Conservation (phyloP, 2,329 filamentous ascomycete genomes). For the Mycosphaerella arachidis region DNA sequence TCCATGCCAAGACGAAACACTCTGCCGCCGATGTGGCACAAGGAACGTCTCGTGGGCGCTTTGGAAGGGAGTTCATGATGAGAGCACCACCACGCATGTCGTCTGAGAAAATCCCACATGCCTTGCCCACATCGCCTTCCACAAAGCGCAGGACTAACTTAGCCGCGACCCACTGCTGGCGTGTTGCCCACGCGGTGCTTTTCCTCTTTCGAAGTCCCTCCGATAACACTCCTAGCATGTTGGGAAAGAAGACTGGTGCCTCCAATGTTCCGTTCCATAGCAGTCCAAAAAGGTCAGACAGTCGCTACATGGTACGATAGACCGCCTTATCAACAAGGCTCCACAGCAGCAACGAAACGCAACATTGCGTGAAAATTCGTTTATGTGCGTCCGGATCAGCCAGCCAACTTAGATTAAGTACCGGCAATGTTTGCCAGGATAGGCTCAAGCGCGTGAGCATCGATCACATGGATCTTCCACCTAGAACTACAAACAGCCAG, state of each 20-base stretch:
- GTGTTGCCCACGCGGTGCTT: background rate
- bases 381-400: background rate
- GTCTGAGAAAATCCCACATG: background rate
- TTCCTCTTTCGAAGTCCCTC: background rate
- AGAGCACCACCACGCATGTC: background rate
- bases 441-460: constrained; percentile 8
- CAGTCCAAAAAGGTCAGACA: background rate
- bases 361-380: background rate
- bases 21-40: background rate
- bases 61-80: background rate
- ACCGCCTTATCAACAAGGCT: background rate
- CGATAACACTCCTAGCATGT: constrained; percentile 1
- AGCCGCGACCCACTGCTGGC: background rate
- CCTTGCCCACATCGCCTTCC: background rate
- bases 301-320: background rate
- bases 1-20: background rate
- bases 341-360: background rate
- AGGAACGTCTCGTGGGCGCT: background rate
- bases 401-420: constrained; percentile 3
- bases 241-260: background rate
- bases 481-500: background rate
- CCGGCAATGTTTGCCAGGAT: constrained; percentile 13
- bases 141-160: background rate
- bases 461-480: constrained; percentile 10
- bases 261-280: background rate